Evolutionary conservation across 441 rosid genomes (phyloP).

Genomic region (Dalechampia spathulata): DNA sequence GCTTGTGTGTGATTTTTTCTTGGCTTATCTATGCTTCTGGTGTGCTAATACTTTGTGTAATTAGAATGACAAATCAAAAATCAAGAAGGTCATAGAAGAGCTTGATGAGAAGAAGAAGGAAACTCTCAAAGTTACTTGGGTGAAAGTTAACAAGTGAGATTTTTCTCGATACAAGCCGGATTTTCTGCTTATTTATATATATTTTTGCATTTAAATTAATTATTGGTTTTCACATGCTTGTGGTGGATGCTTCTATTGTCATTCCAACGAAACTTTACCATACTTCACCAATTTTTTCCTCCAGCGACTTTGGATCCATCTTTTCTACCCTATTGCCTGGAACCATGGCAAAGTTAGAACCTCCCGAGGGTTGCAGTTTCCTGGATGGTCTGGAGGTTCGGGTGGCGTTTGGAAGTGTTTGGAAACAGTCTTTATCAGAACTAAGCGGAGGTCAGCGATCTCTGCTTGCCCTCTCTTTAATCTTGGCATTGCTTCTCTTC

Average conservation of each 20-base stretch:
- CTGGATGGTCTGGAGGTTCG: slow-evolving; percentile 99
- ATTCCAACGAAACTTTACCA: neutral
- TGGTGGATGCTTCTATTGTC: neutral
- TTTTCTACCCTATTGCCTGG: slow-evolving; percentile 97
- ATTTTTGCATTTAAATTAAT: neutral
- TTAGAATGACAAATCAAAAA: slow-evolving; percentile 92
- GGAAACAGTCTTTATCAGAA: slow-evolving; percentile 98
- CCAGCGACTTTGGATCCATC: slow-evolving; percentile 94
- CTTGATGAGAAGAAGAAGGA: slow-evolving; percentile 99
- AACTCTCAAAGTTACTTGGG: slow-evolving; percentile 97
- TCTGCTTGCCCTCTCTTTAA: slow-evolving; percentile 85
- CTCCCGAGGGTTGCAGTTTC: slow-evolving; percentile 88
- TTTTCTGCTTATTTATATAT: neutral
- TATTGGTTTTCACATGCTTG: neutral
- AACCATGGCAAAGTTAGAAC: slow-evolving; percentile 93
- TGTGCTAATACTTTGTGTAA: slow-evolving; percentile 8
- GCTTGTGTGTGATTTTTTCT: slow-evolving; percentile 10
- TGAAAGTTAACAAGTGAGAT: slow-evolving; percentile 76
- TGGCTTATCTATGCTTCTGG: slow-evolving; percentile 13
- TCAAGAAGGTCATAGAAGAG: slow-evolving; percentile 93
- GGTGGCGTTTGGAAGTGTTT: slow-evolving; percentile 95
- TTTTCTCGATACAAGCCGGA: too few species aligned
- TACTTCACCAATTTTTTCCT: slow-evolving; percentile 12
- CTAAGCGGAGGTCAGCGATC: slow-evolving; percentile 98
- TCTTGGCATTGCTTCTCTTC: slow-evolving; percentile 93